Conservation (phyloP, 441 rosid genomes). For the Syzygium syzygioides region DNA sequence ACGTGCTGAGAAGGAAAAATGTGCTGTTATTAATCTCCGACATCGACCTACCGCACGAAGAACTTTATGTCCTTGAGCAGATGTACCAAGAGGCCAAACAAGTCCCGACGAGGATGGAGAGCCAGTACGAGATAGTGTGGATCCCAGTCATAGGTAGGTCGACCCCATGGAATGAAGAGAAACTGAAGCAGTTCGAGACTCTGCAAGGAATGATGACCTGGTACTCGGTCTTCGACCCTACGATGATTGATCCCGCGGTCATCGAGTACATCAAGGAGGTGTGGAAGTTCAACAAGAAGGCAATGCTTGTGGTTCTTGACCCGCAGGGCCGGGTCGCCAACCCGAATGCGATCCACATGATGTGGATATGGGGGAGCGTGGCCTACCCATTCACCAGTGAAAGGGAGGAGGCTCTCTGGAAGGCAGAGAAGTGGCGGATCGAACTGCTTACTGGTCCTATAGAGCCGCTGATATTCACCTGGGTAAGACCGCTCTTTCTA, state of each 20-base stretch:
- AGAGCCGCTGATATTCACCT: slow-evolving; percentile 15
- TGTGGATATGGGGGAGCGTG: slow-evolving; percentile 39
- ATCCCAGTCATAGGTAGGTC: slow-evolving; percentile 28
- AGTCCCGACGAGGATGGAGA: slow-evolving; percentile 11
- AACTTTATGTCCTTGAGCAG: slow-evolving; percentile 20
- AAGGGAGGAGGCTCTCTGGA: slow-evolving; percentile 42
- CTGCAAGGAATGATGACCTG: slow-evolving; percentile 28
- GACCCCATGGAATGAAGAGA: slow-evolving; percentile 13
- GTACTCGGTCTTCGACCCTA: slow-evolving; percentile 30
- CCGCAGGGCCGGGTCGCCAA: slow-evolving; percentile 28
- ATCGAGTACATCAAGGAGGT: slow-evolving; percentile 34
- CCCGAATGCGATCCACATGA: slow-evolving; percentile 30
- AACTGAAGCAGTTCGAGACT: slow-evolving; percentile 4
- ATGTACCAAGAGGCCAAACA: slow-evolving; percentile 23
- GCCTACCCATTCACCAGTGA: slow-evolving; percentile 32
- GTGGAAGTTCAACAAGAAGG: slow-evolving; percentile 34
- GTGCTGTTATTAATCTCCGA: slow-evolving; percentile 38
- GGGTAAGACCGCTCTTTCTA: slow-evolving; percentile 15
- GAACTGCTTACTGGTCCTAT: slow-evolving; percentile 29
- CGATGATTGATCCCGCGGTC: slow-evolving; percentile 23
- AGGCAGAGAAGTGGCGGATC: slow-evolving; percentile 31
- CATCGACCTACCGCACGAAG: slow-evolving; percentile 17
- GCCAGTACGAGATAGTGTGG: slow-evolving; percentile 39
- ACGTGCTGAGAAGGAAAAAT: slow-evolving; percentile 21
- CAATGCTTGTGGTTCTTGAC: slow-evolving; percentile 35